Base-by-base conservation (phyloP, 2,329 filamentous ascomycete genomes). In the Shiraia bambusicola region DNA sequence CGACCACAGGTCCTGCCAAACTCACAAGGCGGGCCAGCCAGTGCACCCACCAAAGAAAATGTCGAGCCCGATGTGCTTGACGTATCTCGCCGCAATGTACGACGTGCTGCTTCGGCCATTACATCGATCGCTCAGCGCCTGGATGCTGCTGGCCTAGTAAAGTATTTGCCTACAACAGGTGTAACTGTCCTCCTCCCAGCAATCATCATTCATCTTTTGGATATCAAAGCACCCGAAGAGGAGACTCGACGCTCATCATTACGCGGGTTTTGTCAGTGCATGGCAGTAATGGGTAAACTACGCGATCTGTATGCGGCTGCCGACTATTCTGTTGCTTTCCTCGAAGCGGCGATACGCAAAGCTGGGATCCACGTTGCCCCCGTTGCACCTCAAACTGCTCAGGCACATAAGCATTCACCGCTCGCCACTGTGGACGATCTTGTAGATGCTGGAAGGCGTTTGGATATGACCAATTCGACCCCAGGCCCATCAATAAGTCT, bases 281-380 rank as follows among this genome's bases (percentile, higher is more conserved):
- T 96, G 88, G 81, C 84, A 33, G 89, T 95, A 45, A 87, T 96
- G 76, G 84, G 90, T 65, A 86, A 85, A 50, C 77, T 97, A 13
- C 83, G 90, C 27, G 89, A 95, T 61, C 88, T 90, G 22, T 96
- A 97, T 61, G 84, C 90, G 0, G 90, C 91, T 0, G 92, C 92
- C n/a, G 91, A 96, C 67, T 95, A 93, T 59, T 90, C 89, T n/a
- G 92, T 88, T 1, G 88, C 88, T 2, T 96, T 96, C 73, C 77
- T 96, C n/a, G 88, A 95, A 64, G 89, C 90, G 1, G 89, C 90
- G 1, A 86, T 95, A 49, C 84, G 87, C 49, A 94, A 95, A 72
- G 88, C 88, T 7, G 83, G 87, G 42, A 90, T 93, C 49, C 83
- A 87, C 41, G 75, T 89, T 28, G 79, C 78, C 2, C 70, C 76